Conservation (phyloP, 2,329 filamentous ascomycete species). For the Pseudocercospora pini-densiflorae region DNA sequence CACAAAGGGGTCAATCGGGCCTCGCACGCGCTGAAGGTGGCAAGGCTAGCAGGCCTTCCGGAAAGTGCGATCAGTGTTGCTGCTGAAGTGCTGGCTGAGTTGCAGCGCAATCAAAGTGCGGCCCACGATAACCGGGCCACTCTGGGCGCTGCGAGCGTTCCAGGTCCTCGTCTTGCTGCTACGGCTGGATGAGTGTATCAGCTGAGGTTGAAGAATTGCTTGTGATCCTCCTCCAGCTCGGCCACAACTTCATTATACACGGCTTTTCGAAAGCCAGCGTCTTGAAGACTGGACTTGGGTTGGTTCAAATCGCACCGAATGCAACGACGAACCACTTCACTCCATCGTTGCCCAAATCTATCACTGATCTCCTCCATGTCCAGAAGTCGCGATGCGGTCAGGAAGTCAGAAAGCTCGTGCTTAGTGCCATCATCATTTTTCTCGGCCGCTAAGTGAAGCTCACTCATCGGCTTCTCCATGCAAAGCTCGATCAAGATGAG, state of each 20-base stretch:
- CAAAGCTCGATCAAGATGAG: no score
- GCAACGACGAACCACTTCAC: not conserved
- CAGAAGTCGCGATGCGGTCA: not conserved
- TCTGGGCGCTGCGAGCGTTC: not conserved
- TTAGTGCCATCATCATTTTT: not conserved
- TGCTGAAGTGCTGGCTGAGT: slow-evolving; percentile 55
- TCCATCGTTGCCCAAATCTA: not conserved
- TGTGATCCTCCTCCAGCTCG: not conserved
- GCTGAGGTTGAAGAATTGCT: not conserved
- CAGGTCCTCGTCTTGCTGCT: not conserved
- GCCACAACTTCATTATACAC: not conserved
- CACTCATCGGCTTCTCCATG: not conserved
- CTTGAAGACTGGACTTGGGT: not conserved
- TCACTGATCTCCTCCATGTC: not conserved
- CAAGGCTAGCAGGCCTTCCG: slow-evolving; percentile 78
- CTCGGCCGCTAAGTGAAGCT: no score
- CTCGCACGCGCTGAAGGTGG: slow-evolving; percentile 96
- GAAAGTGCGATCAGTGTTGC: slow-evolving; percentile 73
- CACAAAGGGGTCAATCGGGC: slow-evolving; percentile 80
- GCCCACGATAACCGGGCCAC: not conserved
- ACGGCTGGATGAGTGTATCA: not conserved
- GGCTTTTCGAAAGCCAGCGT: not conserved
- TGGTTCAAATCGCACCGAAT: not conserved
- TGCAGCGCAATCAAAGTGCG: slow-evolving; percentile 9
- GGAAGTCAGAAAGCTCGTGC: no score